Percentiles rank a stretch among this genome's conserved stretches.
Evolutionary conservation across 2,329 filamentous ascomycete genomes (phyloP).

Genomic region (Ophiostoma quercus): DNA sequence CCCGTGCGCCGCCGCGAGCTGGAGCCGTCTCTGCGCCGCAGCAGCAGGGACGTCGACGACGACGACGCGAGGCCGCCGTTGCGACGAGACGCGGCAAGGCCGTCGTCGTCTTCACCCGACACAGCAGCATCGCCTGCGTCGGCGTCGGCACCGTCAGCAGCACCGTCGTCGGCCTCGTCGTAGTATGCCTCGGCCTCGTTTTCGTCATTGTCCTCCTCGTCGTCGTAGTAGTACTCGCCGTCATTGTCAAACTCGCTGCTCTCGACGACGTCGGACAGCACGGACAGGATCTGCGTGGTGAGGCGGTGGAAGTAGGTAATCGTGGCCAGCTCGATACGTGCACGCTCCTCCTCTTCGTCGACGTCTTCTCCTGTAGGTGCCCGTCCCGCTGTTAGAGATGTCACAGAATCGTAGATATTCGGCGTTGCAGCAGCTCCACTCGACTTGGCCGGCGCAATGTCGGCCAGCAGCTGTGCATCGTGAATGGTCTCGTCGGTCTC

Average conservation of each 20-base stretch:
- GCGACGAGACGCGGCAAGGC: constrained; percentile 21
- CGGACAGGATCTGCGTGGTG: constrained; percentile 59
- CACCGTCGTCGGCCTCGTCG: constrained; percentile 37
- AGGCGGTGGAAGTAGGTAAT: constrained; percentile 78
- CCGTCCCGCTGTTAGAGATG: background rate
- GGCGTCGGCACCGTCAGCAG: constrained; percentile 19
- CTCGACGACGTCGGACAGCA: constrained; percentile 57
- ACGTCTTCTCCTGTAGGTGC: constrained; percentile 24
- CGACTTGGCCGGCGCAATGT: constrained; percentile 35
- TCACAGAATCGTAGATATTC: constrained; percentile 2
- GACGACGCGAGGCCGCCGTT: constrained; percentile 19
- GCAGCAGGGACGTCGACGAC: constrained; percentile 18
- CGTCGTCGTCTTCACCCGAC: constrained; percentile 16
- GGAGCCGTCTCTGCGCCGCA: constrained; percentile 16
- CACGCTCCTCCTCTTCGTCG: constrained; percentile 41
- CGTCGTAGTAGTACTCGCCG: constrained; percentile 35
- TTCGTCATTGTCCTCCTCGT: constrained; percentile 19
- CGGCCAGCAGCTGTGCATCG: constrained; percentile 53
- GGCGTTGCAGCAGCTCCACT: constrained; percentile 24
- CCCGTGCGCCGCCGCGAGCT: constrained; percentile 1
- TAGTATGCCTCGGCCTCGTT: constrained; percentile 34
- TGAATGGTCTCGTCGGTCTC: constrained; percentile 54
- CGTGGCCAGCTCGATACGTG: constrained; percentile 60
- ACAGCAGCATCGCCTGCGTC: background rate
- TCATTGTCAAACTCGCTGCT: constrained; percentile 41